A percentile compares a stretch with the other conserved stretches of the same genome.
Evolutionary conservation across 2,329 filamentous ascomycete genomes (phyloP).

Genomic region (Colletotrichum salicis): DNA sequence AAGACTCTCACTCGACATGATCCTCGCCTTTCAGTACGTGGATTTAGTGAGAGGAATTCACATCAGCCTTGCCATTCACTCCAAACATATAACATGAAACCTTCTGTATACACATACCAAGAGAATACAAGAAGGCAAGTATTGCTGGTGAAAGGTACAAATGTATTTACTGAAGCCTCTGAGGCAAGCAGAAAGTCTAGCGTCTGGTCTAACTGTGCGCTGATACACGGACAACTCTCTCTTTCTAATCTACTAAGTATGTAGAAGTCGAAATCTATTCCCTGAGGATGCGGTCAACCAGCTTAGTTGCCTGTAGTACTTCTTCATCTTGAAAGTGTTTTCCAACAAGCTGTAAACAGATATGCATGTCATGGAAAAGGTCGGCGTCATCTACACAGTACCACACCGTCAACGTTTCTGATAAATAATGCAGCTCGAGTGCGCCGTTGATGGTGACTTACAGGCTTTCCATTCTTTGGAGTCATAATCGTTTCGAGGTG

Average conservation of each 20-base stretch:
- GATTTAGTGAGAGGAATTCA: no score
- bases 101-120: no score
- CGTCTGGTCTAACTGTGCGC: neutral
- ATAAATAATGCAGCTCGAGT: neutral
- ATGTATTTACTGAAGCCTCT: neutral
- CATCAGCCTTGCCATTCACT: no score
- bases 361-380: slow-evolving; percentile 2
- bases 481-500: neutral
- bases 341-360: slow-evolving; percentile 21
- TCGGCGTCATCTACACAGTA: slow-evolving; percentile 13
- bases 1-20: no score
- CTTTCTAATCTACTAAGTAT: neutral
- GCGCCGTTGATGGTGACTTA: neutral
- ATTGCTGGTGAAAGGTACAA: no score
- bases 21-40: no score
- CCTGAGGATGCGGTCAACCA: slow-evolving; percentile 6
- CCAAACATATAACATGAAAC: no score
- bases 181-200: neutral
- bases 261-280: neutral
- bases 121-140: no score
- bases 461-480: slow-evolving; percentile 21
- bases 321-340: slow-evolving; percentile 30
- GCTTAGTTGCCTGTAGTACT: slow-evolving; percentile 18
- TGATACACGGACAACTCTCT: neutral
- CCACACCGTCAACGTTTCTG: neutral